Evolutionary conservation across 371 early-diverging fungal species (phyloP).

Genomic region (Circinella minor): DNA sequence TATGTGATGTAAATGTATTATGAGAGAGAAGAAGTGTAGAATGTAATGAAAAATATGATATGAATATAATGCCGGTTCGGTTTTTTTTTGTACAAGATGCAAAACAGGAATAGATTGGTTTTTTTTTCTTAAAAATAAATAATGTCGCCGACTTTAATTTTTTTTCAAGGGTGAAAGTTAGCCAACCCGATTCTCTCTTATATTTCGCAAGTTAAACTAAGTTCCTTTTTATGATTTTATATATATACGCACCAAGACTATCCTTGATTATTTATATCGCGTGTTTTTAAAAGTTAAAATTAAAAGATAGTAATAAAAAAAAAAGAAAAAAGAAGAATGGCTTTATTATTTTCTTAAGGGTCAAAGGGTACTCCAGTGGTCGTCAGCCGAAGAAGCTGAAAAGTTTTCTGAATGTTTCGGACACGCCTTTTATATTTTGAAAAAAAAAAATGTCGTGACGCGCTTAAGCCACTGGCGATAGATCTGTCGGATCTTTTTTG

Average conservation of each 20-base stretch:
- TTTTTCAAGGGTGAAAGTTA: conserved; percentile 9
- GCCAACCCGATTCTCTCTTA: neutral
- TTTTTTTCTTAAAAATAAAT: neutral
- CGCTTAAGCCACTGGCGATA: neutral
- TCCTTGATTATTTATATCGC: too few species aligned
- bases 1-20: neutral
- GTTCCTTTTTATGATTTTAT: neutral
- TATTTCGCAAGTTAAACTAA: neutral
- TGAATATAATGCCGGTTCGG: neutral
- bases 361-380: conserved; percentile 41
- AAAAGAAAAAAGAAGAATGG: neutral
- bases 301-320: neutral
- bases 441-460: conserved; percentile 11
- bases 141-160: conserved; percentile 12
- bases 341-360: conserved; percentile 1
- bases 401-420: conserved; percentile 24
- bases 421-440: conserved; percentile 13
- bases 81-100: neutral
- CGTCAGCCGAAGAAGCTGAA: conserved; percentile 54
- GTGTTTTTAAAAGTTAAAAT: neutral
- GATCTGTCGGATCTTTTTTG: too few species aligned
- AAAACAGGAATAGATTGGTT: conserved; percentile 2
- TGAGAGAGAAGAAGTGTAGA: neutral
- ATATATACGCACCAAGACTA: conserved; percentile 3
- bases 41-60: neutral